Evolutionary conservation across 2,329 filamentous ascomycete genomes (phyloP).

Genomic region (Colletotrichum ledebouriae): DNA sequence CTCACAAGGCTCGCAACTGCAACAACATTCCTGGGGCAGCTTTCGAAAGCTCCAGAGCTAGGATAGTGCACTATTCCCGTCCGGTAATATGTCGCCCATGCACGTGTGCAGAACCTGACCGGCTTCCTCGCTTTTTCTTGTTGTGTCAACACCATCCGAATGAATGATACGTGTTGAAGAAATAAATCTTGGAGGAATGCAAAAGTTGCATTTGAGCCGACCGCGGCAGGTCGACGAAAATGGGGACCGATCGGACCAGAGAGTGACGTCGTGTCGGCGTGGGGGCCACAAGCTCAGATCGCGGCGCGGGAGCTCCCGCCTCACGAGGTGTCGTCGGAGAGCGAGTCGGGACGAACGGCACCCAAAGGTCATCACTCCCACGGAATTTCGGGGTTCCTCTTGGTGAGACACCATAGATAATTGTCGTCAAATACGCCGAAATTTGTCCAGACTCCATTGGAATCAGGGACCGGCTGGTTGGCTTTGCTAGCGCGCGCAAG

Average conservation of each 20-base stretch:
- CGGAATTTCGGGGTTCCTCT: neutral
- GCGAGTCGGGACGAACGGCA: slow-evolving; percentile 36
- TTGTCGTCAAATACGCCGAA: slow-evolving; percentile 14
- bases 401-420: slow-evolving; percentile 8
- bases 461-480: too few species aligned
- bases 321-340: neutral
- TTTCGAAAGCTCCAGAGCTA: too few species aligned
- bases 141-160: too few species aligned
- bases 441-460: neutral
- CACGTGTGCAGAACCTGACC: too few species aligned
- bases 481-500: neutral
- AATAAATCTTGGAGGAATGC: neutral
- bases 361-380: neutral
- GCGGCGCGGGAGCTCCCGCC: slow-evolving; percentile 31
- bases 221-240: neutral
- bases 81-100: too few species aligned
- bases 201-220: neutral
- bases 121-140: too few species aligned
- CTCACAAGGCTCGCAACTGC: too few species aligned
- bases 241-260: neutral
- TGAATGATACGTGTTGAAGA: too few species aligned
- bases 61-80: too few species aligned
- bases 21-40: too few species aligned
- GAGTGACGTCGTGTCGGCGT: neutral
- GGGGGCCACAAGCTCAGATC: slow-evolving; percentile 9